Evolutionary conservation across 1,284 basidiomycete genomes (phyloP).

Genomic region (Ceratobasidium sp.): DNA sequence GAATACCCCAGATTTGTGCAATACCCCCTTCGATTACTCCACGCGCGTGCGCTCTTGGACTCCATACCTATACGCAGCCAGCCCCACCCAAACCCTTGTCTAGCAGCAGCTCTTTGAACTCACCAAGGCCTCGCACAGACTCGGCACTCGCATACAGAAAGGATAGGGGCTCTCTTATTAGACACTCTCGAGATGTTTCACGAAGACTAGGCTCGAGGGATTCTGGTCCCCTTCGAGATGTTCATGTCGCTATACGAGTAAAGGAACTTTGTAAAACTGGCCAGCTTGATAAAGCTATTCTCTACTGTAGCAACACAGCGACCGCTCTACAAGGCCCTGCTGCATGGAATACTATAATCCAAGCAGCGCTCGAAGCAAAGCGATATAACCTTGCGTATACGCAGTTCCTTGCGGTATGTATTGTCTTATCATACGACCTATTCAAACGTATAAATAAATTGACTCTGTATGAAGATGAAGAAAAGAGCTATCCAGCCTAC

Average conservation of each 20-base stretch:
- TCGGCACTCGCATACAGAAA: background rate
- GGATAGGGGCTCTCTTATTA: background rate
- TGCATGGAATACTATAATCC: slow-evolving; percentile 80
- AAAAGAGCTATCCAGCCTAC: slow-evolving; percentile 75
- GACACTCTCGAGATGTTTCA: background rate
- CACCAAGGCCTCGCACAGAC: background rate
- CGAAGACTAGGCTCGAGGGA: background rate
- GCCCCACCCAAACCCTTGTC: background rate
- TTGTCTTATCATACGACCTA: background rate
- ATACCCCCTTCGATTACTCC: background rate
- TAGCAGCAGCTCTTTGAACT: background rate
- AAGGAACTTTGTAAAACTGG: slow-evolving; percentile 64
- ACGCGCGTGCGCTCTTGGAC: background rate
- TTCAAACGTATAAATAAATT: background rate
- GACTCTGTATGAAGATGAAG: slow-evolving; percentile 69
- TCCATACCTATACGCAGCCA: background rate
- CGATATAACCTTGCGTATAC: slow-evolving; percentile 67
- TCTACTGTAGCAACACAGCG: slow-evolving; percentile 69
- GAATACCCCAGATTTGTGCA: background rate
- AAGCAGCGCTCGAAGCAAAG: slow-evolving; percentile 64
- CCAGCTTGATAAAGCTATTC: slow-evolving; percentile 67
- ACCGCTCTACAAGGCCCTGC: slow-evolving; percentile 72
- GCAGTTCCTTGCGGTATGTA: slow-evolving; percentile 72
- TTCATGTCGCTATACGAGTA: slow-evolving; percentile 62
- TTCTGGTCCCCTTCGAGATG: slow-evolving; percentile 8